Base-by-base conservation (phyloP, 2,329 filamentous ascomycete genomes). In the Chaetoscypha palmicola region DNA sequence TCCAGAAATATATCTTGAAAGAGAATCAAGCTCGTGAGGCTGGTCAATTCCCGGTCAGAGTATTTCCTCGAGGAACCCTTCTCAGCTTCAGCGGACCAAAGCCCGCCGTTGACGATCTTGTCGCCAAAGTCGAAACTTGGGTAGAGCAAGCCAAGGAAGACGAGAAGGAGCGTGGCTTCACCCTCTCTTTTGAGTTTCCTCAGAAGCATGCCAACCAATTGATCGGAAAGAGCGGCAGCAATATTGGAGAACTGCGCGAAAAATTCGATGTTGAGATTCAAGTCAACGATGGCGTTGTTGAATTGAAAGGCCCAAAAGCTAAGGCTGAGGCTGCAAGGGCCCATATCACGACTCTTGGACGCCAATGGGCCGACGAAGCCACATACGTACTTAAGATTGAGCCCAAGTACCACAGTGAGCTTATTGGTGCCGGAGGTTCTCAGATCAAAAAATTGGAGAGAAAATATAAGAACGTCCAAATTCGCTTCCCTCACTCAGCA, bases 391-490 rank as follows among this genome's bases (percentile, higher is more conserved):
- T 98, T 43, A 94, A 94, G 72, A 85, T 98, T 55, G 87, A 94
- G 45, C 84, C 91, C 43, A 88, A 95, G 68, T 97, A 85, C 66
- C 92, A 98, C 67, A 79, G 88, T 48, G 90, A 96, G 63, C 74
- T 98, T 43, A 98, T 98, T 57, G 92, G 92, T 38, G 77, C 86
- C 16, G 83, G 86, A 58, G 92, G 92, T 47, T 79, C 74, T 59
- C 86, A 94, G 62, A 91, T 98, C 60, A 92, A 92, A 68, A 83
- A 86, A 54, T 77, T 98, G 19, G 90, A 98, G 67, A 87, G 83
- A 44, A 84, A 90, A 36, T 96, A 98, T 72, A 83, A 85, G 61
- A 83, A 85, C 61, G 92, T 98, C 32, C 81, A 90, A 51, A 92
- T 98, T 57, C 91, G 96, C 68, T 98, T 98, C 72, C 92, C 92